Conservation (phyloP, 805 yeast species). For the Metschnikowia peoriensis region DNA sequence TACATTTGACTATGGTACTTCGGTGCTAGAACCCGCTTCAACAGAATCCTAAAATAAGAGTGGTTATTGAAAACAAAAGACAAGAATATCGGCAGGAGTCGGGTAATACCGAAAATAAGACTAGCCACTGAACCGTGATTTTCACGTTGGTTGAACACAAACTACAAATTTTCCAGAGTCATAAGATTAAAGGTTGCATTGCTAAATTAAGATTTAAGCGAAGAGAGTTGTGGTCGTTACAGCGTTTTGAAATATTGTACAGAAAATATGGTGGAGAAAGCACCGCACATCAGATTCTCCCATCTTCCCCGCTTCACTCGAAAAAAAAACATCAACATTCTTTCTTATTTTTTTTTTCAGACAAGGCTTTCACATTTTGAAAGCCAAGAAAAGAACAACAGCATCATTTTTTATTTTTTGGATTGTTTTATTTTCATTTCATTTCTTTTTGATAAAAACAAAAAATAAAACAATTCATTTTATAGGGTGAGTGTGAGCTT, state of each 20-base stretch:
- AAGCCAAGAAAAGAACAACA: background rate
- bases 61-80: too few relatives aligned
- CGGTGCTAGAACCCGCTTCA: too few relatives aligned
- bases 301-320: constrained; percentile 16
- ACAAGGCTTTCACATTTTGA: background rate
- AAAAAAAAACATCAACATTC: background rate
- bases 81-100: too few relatives aligned
- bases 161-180: background rate
- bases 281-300: constrained; percentile 13
- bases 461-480: background rate
- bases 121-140: too few relatives aligned
- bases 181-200: constrained; percentile 1
- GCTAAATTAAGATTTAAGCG: constrained; percentile 9
- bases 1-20: too few relatives aligned
- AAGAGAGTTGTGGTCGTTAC: constrained; percentile 18
- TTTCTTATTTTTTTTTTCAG: background rate
- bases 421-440: too few relatives aligned
- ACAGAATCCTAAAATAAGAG: too few relatives aligned
- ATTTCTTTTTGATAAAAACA: background rate
- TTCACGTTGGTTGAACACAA: too few relatives aligned
- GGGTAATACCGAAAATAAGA: too few relatives aligned
- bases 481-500: background rate
- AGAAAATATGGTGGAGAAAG: constrained; percentile 14
- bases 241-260: constrained; percentile 18
- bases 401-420: background rate